Percentiles rank a stretch among this genome's conserved stretches.
Evolutionary conservation across 2,329 filamentous ascomycete genomes (phyloP).

Genomic region (Curvularia spicifera): DNA sequence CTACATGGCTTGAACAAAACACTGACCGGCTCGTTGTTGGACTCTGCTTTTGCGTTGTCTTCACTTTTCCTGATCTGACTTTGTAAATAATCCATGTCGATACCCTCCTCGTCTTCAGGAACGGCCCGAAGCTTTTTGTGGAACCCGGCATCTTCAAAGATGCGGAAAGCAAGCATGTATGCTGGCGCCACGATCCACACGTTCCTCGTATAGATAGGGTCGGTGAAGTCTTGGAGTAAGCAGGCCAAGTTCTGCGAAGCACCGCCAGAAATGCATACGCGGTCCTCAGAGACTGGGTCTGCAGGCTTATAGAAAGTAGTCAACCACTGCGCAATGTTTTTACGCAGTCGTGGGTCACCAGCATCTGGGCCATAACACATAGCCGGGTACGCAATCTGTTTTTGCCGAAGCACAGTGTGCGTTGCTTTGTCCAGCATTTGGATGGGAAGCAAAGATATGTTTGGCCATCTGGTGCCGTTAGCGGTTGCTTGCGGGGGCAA

Average conservation of each 20-base stretch:
- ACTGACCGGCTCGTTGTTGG: slow-evolving; percentile 55
- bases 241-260: slow-evolving; percentile 83
- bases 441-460: slow-evolving; percentile 68
- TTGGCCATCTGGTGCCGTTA: slow-evolving; percentile 66
- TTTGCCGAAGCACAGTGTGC: slow-evolving; percentile 65
- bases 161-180: slow-evolving; percentile 84
- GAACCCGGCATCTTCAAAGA: slow-evolving; percentile 83
- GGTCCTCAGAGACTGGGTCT: slow-evolving; percentile 56
- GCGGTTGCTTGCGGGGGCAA: slow-evolving; percentile 15
- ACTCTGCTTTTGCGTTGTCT: slow-evolving; percentile 45
- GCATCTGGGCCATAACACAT: slow-evolving; percentile 81
- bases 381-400: slow-evolving; percentile 64
- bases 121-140: slow-evolving; percentile 69
- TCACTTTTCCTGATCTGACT: slow-evolving; percentile 60
- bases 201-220: slow-evolving; percentile 74
- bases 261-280: slow-evolving; percentile 83
- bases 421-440: slow-evolving; percentile 67
- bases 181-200: slow-evolving; percentile 84
- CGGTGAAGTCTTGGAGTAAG: slow-evolving; percentile 79
- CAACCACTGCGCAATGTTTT: slow-evolving; percentile 74
- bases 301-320: slow-evolving; percentile 63
- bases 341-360: slow-evolving; percentile 64
- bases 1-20: neutral
- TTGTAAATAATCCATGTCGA: slow-evolving; percentile 70
- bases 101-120: slow-evolving; percentile 77